These are phyloP conservation scores for Alternaria gaisen DNA, from an alignment of 2,329 filamentous ascomycete species.

Conservation along the genomic window DNA sequence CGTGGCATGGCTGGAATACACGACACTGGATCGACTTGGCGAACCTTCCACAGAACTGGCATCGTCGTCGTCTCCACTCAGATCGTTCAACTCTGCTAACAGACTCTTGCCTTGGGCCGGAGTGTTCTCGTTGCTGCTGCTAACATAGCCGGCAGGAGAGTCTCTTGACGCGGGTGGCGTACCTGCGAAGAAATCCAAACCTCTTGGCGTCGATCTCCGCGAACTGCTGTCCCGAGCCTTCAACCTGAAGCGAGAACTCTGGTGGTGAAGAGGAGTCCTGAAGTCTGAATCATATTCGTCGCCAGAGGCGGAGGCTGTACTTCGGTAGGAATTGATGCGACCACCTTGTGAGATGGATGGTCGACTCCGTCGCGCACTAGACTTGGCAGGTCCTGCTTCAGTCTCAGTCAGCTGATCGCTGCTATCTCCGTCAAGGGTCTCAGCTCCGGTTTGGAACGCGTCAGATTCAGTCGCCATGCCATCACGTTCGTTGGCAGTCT, in stretches of 20 bases:
- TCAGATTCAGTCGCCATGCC: slow-evolving; percentile 81
- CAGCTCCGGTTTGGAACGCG: slow-evolving; percentile 92
- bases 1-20: slow-evolving; percentile 45
- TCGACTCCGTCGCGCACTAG: slow-evolving; percentile 48
- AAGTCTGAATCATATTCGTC: slow-evolving; percentile 73
- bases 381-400: slow-evolving; percentile 62
- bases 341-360: slow-evolving; percentile 58
- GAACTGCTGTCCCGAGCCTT: slow-evolving; percentile 71
- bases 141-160: slow-evolving; percentile 61
- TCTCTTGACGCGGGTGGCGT: slow-evolving; percentile 67
- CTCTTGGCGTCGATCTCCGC: slow-evolving; percentile 63
- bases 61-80: slow-evolving; percentile 75
- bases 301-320: slow-evolving; percentile 86
- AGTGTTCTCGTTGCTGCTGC: slow-evolving; percentile 56
- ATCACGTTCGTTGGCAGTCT: slow-evolving; percentile 79
- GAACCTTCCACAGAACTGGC: slow-evolving; percentile 47
- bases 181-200: slow-evolving; percentile 66
- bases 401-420: slow-evolving; percentile 88
- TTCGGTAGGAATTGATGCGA: slow-evolving; percentile 76
- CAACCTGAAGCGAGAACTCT: slow-evolving; percentile 75
- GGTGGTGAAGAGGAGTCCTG: slow-evolving; percentile 70
- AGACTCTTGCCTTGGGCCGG: slow-evolving; percentile 76
- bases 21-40: slow-evolving; percentile 44
- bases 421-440: slow-evolving; percentile 74
- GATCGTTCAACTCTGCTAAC: slow-evolving; percentile 86